Percentiles rank a stretch among this genome's conserved stretches.
These are phyloP conservation scores for Gloeopeniophorella convolvens DNA, from an alignment of 768 basidiomycete genomes.

Conservation along the genomic window DNA sequence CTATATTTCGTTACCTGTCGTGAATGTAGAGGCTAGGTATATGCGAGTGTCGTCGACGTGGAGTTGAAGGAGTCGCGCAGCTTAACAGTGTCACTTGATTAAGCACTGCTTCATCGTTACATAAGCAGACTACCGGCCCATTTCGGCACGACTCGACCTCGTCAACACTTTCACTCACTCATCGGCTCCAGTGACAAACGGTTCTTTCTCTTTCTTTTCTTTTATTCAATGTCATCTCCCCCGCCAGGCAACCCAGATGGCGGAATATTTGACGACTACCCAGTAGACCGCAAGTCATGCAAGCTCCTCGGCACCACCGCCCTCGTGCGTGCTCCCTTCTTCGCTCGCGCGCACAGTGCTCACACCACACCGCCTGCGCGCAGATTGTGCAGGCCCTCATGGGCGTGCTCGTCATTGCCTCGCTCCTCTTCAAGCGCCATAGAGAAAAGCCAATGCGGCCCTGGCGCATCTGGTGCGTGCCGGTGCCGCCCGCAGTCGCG, in stretches of 20 bases:
- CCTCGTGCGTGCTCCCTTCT: conserved; percentile 28
- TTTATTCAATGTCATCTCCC: not conserved
- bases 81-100: no score
- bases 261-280: conserved; percentile 28
- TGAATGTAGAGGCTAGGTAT: no score
- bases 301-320: conserved; percentile 43
- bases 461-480: conserved; percentile 84
- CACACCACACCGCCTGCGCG: conserved; percentile 3
- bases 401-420: conserved; percentile 86
- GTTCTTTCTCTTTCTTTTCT: no score
- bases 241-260: conserved; percentile 2
- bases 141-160: no score
- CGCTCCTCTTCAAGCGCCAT: conserved; percentile 83
- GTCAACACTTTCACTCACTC: no score
- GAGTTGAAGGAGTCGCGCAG: no score
- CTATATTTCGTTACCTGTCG: no score
- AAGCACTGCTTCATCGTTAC: no score
- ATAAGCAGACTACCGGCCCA: no score
- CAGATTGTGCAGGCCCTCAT: conserved; percentile 80
- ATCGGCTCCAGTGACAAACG: no score
- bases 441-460: conserved; percentile 78
- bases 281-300: conserved; percentile 40
- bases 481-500: not conserved
- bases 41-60: no score
- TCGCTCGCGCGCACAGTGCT: not conserved